Percentiles rank a stretch among this genome's conserved stretches.
phyloP scores from a whole-genome alignment of 2,329 filamentous ascomycete genomes.

The Lizonia empirigonia region DNA sequence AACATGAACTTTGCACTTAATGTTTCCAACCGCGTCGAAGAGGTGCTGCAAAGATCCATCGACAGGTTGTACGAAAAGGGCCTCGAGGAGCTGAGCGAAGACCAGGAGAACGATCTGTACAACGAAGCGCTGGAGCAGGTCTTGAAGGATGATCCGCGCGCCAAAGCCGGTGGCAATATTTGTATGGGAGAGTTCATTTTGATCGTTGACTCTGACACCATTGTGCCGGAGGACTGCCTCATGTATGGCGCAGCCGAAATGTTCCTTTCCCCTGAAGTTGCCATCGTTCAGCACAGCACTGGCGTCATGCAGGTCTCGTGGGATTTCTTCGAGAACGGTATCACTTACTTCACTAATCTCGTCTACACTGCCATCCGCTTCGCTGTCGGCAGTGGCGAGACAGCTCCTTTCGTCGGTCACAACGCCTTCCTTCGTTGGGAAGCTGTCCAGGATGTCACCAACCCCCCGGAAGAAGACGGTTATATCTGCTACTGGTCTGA shows the following conservation, averaged over 20 bases:
- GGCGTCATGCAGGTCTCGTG: constrained; percentile 75
- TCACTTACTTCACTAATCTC: constrained; percentile 76
- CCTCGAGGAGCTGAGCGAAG: constrained; percentile 38
- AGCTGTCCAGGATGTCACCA: constrained; percentile 63
- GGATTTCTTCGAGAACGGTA: constrained; percentile 73
- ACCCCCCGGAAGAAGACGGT: constrained; percentile 60
- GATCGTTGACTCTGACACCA: constrained; percentile 75
- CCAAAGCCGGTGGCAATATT: constrained; percentile 82
- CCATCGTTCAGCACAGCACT: constrained; percentile 74
- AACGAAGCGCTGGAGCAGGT: constrained; percentile 61
- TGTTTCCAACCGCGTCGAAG: constrained; percentile 66
- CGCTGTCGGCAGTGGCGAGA: constrained; percentile 70
- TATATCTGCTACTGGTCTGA: constrained; percentile 74
- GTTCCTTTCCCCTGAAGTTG: constrained; percentile 77
- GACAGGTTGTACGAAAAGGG: constrained; percentile 38
- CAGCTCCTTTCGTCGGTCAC: constrained; percentile 75
- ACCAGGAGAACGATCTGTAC: constrained; percentile 23
- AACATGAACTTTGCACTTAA: constrained; percentile 74
- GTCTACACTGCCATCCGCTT: constrained; percentile 74
- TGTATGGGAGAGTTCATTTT: constrained; percentile 80
- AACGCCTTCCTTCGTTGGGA: constrained; percentile 76
- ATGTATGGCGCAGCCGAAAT: constrained; percentile 78
- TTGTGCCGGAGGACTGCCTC: constrained; percentile 75
- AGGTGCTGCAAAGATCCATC: constrained; percentile 57
- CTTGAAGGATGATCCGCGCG: constrained; percentile 69